phyloP scores from a whole-genome alignment of 257 asterid species.

The Eustoma russellianum region DNA sequence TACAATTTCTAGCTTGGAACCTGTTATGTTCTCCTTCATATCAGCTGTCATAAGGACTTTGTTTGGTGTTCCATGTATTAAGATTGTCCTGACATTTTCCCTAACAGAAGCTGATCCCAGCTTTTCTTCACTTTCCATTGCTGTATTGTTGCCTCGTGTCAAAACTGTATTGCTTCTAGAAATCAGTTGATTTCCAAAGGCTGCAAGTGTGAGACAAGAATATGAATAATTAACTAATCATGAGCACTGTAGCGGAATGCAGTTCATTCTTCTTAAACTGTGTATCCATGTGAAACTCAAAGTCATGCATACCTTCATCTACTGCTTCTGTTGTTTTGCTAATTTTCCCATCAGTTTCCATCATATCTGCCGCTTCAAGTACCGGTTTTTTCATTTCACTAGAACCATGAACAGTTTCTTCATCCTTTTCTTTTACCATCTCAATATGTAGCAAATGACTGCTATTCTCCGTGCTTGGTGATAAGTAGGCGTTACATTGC shows the following conservation, averaged over 20 bases:
- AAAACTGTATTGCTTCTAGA: conserved; percentile 11
- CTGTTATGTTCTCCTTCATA: conserved; percentile 53
- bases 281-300: not conserved
- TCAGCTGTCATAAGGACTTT: conserved; percentile 27
- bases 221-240: too few species aligned
- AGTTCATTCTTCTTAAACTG: not conserved
- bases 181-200: conserved; percentile 5
- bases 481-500: too few species aligned
- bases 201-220: not conserved
- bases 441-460: too few species aligned
- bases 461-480: too few species aligned
- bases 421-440: too few species aligned
- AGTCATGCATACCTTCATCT: not conserved
- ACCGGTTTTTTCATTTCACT: too few species aligned
- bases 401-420: too few species aligned
- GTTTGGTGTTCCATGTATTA: conserved; percentile 67
- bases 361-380: too few species aligned
- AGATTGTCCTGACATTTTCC: conserved; percentile 35
- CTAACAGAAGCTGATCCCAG: too few species aligned
- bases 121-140: conserved; percentile 13
- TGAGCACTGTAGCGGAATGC: too few species aligned
- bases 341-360: too few species aligned
- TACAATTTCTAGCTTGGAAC: conserved; percentile 21
- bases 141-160: conserved; percentile 1
- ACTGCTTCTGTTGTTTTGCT: too few species aligned